phyloP scores from a whole-genome alignment of 129 eudicot species.

The Apium graveolens region DNA sequence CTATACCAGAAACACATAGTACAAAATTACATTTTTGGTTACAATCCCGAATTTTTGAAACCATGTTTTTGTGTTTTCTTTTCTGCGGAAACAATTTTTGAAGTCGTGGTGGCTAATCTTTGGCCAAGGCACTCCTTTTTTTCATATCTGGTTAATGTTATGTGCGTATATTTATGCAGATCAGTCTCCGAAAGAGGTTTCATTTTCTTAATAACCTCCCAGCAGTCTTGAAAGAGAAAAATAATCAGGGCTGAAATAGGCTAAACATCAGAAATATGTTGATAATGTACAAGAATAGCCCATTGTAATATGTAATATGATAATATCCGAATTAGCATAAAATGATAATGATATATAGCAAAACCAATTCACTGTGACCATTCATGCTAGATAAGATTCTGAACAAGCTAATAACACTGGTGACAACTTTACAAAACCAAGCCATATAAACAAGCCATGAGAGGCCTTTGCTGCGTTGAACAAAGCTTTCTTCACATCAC shows the following conservation, averaged over 20 bases:
- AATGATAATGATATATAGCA: neutral
- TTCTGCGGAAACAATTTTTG: neutral
- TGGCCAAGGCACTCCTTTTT: neutral
- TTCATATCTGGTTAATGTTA: no score
- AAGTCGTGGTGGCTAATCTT: neutral
- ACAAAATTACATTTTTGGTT: neutral
- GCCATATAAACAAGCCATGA: slow-evolving; percentile 37
- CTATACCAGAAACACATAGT: slow-evolving; percentile 3
- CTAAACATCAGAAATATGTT: neutral
- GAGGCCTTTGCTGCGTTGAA: slow-evolving; percentile 29
- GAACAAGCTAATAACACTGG: neutral
- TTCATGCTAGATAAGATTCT: slow-evolving; percentile 48
- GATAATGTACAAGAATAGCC: neutral
- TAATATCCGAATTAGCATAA: neutral
- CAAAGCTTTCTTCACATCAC: slow-evolving; percentile 25
- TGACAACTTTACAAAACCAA: slow-evolving; percentile 6
- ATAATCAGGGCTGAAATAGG: neutral
- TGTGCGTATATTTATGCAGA: no score
- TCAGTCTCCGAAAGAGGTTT: no score
- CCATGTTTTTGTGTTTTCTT: neutral
- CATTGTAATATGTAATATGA: neutral
- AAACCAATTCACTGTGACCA: slow-evolving; percentile 20
- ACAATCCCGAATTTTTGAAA: neutral
- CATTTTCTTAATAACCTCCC: no score
- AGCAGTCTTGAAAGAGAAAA: no score